Evolutionary conservation across 179 eudicot genomes (phyloP).

Genomic region (Dionaea muscipula): DNA sequence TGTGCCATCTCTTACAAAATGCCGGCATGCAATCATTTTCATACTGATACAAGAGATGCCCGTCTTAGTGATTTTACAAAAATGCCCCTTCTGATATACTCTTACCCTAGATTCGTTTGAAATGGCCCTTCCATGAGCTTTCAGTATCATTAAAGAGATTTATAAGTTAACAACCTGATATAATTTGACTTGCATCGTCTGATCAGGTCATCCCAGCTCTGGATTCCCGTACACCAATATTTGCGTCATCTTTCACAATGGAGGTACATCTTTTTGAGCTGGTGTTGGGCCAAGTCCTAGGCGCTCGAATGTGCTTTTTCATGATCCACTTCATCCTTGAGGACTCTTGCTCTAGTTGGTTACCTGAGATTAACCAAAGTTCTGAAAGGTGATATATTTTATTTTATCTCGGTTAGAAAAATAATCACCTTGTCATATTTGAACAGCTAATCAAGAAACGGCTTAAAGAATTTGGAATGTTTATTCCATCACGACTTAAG

Average conservation of each 20-base stretch:
- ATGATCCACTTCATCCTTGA: neutral
- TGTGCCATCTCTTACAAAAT: no score
- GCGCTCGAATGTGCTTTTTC: neutral
- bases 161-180: neutral
- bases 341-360: neutral
- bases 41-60: no score
- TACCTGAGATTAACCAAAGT: neutral
- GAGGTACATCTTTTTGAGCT: slow-evolving; percentile 45
- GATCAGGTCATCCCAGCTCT: slow-evolving; percentile 87
- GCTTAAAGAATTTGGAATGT: slow-evolving; percentile 86
- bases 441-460: slow-evolving; percentile 89
- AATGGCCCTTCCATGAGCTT: neutral
- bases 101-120: neutral
- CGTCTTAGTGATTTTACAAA: no score
- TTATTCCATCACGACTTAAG: slow-evolving; percentile 84
- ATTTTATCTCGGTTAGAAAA: neutral
- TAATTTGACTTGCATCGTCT: slow-evolving; percentile 10
- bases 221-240: slow-evolving; percentile 80
- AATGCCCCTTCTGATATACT: neutral
- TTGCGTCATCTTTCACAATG: slow-evolving; percentile 97
- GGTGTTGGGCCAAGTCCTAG: neutral
- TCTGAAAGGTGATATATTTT: neutral
- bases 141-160: neutral
- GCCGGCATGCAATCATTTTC: no score
- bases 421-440: slow-evolving; percentile 12